These are phyloP conservation scores for Lepiota brunneoincarnata DNA, from an alignment of 768 basidiomycete species.

Conservation along the genomic window DNA sequence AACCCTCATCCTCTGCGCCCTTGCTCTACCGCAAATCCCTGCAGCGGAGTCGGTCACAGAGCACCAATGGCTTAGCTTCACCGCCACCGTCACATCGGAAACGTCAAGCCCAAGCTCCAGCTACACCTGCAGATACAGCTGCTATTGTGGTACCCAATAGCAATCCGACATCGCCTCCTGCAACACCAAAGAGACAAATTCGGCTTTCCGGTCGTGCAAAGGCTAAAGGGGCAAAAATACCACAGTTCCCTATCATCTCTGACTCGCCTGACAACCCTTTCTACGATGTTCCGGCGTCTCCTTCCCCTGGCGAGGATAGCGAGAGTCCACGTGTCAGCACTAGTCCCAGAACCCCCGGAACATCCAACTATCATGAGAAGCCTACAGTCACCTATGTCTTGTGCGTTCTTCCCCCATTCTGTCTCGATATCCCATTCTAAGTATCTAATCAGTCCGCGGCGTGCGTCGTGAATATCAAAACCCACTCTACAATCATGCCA, in stretches of 20 bases:
- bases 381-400: conserved; percentile 72
- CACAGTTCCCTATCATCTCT: conserved; percentile 22
- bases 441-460: conserved; percentile 54
- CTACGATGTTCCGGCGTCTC: conserved; percentile 28
- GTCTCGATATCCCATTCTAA: neutral
- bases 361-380: conserved; percentile 47
- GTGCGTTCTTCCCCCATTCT: conserved; percentile 40
- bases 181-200: conserved; percentile 32
- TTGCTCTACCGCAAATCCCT: conserved; percentile 32
- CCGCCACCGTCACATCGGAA: conserved; percentile 66
- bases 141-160: conserved; percentile 14
- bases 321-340: conserved; percentile 30
- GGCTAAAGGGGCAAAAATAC: conserved; percentile 1
- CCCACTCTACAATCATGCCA: conserved; percentile 50
- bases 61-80: conserved; percentile 45
- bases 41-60: conserved; percentile 17
- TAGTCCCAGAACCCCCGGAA: conserved; percentile 28
- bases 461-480: conserved; percentile 61
- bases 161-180: conserved; percentile 33
- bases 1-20: conserved; percentile 20
- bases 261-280: conserved; percentile 77
- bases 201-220: conserved; percentile 21
- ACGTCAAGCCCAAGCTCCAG: conserved; percentile 2
- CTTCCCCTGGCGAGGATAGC: conserved; percentile 33
- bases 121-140: conserved; percentile 9